phyloP scores from a whole-genome alignment of 768 basidiomycete species.

The Termitomyces sp. region DNA sequence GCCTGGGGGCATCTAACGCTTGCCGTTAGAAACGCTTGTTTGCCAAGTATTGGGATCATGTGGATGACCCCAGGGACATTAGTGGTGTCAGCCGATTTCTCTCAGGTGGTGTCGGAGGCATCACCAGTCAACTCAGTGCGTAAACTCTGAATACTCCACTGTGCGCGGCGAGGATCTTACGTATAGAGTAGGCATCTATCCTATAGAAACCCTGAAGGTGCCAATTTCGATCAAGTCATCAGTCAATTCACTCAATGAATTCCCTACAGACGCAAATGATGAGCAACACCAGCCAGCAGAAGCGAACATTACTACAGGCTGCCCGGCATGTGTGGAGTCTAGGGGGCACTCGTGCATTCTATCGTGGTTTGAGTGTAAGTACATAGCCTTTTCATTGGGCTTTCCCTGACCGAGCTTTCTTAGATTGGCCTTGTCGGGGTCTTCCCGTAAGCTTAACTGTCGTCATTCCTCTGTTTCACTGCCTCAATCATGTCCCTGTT shows the following conservation, averaged over 20 bases:
- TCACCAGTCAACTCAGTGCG: constrained; percentile 85
- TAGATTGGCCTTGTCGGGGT: constrained; percentile 95
- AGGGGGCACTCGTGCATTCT: constrained; percentile 81
- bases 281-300: constrained; percentile 67
- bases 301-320: constrained; percentile 54
- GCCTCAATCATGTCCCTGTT: neutral
- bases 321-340: constrained; percentile 70
- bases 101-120: constrained; percentile 94
- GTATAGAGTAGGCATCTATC: constrained; percentile 73
- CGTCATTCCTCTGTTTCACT: neutral
- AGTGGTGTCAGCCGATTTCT: constrained; percentile 91
- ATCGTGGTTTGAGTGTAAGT: constrained; percentile 85
- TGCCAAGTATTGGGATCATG: constrained; percentile 86
- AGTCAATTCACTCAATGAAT: constrained; percentile 1
- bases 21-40: constrained; percentile 81
- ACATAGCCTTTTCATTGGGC: constrained; percentile 6
- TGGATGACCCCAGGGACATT: constrained; percentile 83
- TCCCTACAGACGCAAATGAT: constrained; percentile 83
- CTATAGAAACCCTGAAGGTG: constrained; percentile 93
- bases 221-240: constrained; percentile 5
- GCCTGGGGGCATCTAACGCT: neutral
- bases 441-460: constrained; percentile 65
- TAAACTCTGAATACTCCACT: constrained; percentile 10
- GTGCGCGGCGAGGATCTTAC: constrained; percentile 14
- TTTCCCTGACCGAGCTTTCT: constrained; percentile 8